Percentiles rank a stretch among this genome's conserved stretches.
phyloP scores from a whole-genome alignment of 257 asterid genomes.

The Pogostemon cablin region DNA sequence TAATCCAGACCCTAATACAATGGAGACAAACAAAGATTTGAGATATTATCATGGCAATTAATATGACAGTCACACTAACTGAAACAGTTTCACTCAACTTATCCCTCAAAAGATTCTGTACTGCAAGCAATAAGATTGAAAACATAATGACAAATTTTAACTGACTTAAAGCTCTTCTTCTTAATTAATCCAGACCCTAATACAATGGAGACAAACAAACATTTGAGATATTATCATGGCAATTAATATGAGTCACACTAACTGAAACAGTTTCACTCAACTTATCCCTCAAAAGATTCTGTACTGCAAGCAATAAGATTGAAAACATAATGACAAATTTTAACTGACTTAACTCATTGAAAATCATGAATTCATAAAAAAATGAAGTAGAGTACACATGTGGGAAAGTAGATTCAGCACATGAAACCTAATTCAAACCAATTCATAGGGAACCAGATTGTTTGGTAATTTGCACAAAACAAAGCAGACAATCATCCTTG shows the following conservation, averaged over 20 bases:
- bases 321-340: background rate
- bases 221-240: slow-evolving; percentile 18
- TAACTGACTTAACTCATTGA: background rate
- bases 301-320: background rate
- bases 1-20: slow-evolving; percentile 68
- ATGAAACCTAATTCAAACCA: slow-evolving; percentile 2
- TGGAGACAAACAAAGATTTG: slow-evolving; percentile 7
- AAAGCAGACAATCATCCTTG: slow-evolving; percentile 1
- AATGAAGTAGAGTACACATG: background rate
- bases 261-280: background rate
- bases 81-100: background rate
- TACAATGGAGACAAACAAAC: slow-evolving; percentile 22
- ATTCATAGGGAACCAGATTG: background rate
- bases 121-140: background rate
- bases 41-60: slow-evolving; percentile 9
- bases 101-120: background rate
- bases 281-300: background rate
- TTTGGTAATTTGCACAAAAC: background rate
- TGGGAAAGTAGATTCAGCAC: background rate
- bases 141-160: background rate
- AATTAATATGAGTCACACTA: background rate
- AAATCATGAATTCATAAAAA: background rate
- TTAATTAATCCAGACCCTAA: slow-evolving; percentile 75
- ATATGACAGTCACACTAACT: background rate
- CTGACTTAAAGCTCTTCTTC: slow-evolving; percentile 61